Conservation (phyloP, 2,329 filamentous ascomycete species). For the Fusarium nygamai region DNA sequence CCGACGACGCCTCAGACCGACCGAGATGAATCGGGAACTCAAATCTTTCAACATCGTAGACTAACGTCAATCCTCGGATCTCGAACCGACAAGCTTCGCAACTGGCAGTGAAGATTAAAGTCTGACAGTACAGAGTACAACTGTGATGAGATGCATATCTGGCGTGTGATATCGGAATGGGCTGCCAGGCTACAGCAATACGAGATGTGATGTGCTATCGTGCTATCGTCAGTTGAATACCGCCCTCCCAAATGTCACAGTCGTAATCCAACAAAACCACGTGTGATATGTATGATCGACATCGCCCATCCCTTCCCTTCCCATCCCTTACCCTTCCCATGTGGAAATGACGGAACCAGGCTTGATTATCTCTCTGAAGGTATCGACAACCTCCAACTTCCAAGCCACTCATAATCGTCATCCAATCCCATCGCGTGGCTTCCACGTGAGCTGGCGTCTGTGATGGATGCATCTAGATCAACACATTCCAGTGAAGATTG, state of each 20-base stretch:
- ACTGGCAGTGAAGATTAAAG: background rate
- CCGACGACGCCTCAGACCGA: slow-evolving; percentile 21
- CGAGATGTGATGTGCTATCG: background rate
- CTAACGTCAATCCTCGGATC: background rate
- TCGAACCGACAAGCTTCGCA: background rate
- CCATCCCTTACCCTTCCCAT: background rate
- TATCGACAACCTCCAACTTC: background rate
- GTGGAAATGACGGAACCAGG: slow-evolving; percentile 23
- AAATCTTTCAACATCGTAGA: background rate
- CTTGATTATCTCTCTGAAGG: background rate
- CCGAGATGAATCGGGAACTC: slow-evolving; percentile 23
- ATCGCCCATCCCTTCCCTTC: slow-evolving; percentile 5
- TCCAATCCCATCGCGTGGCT: background rate
- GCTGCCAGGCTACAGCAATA: background rate
- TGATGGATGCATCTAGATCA: background rate
- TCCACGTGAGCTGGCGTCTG: background rate
- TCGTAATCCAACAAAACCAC: slow-evolving; percentile 17
- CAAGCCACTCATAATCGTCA: background rate
- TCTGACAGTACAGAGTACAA: background rate
- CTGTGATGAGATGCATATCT: background rate
- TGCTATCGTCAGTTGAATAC: background rate
- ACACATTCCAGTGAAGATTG: slow-evolving; percentile 4
- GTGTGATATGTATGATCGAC: slow-evolving; percentile 24
- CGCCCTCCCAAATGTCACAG: slow-evolving; percentile 9
- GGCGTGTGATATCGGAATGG: background rate